Conservation (phyloP, 2,329 filamentous ascomycete genomes). For the Celoporthe dispersa region DNA sequence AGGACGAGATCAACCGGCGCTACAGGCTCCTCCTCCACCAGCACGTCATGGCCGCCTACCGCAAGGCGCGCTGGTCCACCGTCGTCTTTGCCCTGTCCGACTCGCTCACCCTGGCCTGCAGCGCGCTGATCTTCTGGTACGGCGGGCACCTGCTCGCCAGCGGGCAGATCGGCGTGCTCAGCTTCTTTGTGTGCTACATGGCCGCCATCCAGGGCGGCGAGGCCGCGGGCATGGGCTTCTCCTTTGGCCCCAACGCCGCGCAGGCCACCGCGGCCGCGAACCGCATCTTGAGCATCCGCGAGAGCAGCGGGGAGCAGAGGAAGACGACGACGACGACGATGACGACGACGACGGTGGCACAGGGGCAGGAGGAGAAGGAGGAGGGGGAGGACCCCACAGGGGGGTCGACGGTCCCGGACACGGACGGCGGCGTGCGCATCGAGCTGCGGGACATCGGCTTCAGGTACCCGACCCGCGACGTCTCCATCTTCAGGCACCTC, state of each 20-base stretch:
- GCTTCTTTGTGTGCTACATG: slow-evolving; percentile 65
- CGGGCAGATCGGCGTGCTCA: slow-evolving; percentile 50
- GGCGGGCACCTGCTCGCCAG: slow-evolving; percentile 62
- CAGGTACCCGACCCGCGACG: slow-evolving; percentile 62
- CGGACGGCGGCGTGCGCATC: slow-evolving; percentile 57
- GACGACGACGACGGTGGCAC: not conserved
- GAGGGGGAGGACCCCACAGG: slow-evolving; percentile 29
- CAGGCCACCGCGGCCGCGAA: slow-evolving; percentile 64
- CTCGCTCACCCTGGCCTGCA: slow-evolving; percentile 64
- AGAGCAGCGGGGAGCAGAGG: slow-evolving; percentile 34
- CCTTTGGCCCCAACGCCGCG: slow-evolving; percentile 67
- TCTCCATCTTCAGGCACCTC: slow-evolving; percentile 63
- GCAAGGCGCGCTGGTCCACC: slow-evolving; percentile 64
- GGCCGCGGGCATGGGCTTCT: slow-evolving; percentile 68
- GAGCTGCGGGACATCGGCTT: slow-evolving; percentile 63
- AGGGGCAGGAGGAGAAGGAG: slow-evolving; percentile 32
- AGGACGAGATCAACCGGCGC: slow-evolving; percentile 64
- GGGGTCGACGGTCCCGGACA: slow-evolving; percentile 42
- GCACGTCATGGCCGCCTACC: slow-evolving; percentile 64
- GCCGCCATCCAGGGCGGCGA: slow-evolving; percentile 71
- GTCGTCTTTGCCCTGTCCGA: slow-evolving; percentile 72
- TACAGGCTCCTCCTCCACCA: slow-evolving; percentile 63
- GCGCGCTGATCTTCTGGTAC: slow-evolving; percentile 71
- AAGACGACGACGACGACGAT: not conserved
- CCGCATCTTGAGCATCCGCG: slow-evolving; percentile 59